Conservation (phyloP, 2,329 filamentous ascomycete genomes). For the Alternaria burnsii region DNA sequence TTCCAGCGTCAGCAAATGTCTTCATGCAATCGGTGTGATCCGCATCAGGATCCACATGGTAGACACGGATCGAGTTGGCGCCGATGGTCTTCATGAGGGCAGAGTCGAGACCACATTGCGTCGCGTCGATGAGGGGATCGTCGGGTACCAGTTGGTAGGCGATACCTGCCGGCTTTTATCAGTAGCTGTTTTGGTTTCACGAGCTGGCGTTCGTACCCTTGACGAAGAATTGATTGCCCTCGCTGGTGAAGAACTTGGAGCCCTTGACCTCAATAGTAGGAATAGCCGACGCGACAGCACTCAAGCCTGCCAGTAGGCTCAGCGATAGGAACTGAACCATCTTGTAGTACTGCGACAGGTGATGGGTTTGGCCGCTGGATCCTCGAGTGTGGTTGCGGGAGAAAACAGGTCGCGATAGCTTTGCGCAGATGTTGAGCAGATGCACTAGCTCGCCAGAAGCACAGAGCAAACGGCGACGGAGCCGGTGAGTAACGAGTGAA, state of each 20-base stretch:
- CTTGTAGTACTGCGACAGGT: neutral
- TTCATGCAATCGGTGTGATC: constrained; percentile 84
- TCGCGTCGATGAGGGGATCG: constrained; percentile 78
- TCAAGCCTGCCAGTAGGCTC: constrained; percentile 34
- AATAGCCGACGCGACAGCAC: constrained; percentile 55
- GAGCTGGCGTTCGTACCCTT: constrained; percentile 66
- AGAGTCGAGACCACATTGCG: constrained; percentile 80
- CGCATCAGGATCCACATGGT: constrained; percentile 78
- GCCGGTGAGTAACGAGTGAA: neutral
- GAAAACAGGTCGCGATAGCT: neutral
- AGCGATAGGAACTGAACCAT: constrained; percentile 22
- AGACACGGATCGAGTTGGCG: constrained; percentile 85
- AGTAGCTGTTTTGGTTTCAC: neutral
- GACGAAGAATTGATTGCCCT: constrained; percentile 84
- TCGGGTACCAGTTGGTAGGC: constrained; percentile 73
- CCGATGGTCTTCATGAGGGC: constrained; percentile 80
- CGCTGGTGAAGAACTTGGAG: constrained; percentile 84
- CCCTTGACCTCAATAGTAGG: constrained; percentile 70
- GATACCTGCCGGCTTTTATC: constrained; percentile 64
- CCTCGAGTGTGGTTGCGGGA: neutral
- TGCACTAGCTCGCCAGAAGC: neutral
- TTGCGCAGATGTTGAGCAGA: neutral
- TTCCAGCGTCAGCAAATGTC: constrained; percentile 72
- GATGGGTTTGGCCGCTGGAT: neutral
- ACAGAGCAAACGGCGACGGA: neutral